Conservation (phyloP, 1,139 yeast species). For the Kurtzmaniella quercitrusa region DNA sequence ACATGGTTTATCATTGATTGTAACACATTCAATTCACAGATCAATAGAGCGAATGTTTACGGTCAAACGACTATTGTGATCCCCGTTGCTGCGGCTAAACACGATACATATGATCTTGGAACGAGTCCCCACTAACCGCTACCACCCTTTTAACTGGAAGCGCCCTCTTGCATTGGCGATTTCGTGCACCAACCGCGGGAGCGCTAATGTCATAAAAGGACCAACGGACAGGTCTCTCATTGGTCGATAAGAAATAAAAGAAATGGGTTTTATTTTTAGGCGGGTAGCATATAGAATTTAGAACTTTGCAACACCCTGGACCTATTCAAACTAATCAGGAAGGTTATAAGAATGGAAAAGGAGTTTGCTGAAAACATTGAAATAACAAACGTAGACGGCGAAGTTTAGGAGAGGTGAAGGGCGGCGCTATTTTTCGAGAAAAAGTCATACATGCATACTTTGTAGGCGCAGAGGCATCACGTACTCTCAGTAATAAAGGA, state of each 20-base stretch:
- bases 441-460: too few relatives aligned
- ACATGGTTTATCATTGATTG: too few relatives aligned
- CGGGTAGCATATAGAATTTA: background rate
- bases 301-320: background rate
- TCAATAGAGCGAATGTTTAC: background rate
- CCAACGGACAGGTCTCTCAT: slow-evolving; percentile 4
- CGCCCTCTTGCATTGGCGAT: background rate
- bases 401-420: too few relatives aligned
- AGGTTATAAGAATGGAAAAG: too few relatives aligned
- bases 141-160: background rate
- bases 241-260: slow-evolving; percentile 7
- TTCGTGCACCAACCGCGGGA: slow-evolving; percentile 1
- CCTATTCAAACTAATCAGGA: background rate
- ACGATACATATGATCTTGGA: background rate
- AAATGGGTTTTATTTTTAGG: background rate
- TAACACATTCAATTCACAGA: too few relatives aligned
- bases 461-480: background rate
- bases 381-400: too few relatives aligned
- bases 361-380: too few relatives aligned
- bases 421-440: too few relatives aligned
- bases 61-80: background rate
- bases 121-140: background rate
- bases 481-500: background rate
- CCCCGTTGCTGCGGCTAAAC: slow-evolving; percentile 1
- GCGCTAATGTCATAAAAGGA: slow-evolving; percentile 5